A percentile compares a stretch with the other conserved stretches of the same genome.
Evolutionary conservation across 306 rosid genomes (phyloP).

Genomic region (Prinsepia uniflora): DNA sequence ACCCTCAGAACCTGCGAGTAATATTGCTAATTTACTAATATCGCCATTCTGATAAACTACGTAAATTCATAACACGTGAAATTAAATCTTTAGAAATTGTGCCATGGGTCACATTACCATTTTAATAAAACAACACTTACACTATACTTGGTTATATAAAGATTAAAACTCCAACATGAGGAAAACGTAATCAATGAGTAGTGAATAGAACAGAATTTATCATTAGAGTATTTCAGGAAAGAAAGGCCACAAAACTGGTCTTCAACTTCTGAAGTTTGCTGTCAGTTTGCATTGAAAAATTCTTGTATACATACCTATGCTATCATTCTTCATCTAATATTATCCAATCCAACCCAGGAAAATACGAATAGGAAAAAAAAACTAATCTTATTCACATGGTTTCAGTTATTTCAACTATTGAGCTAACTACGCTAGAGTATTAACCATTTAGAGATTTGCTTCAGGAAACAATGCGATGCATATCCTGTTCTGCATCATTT

Average conservation of each 20-base stretch:
- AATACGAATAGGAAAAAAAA: too few relatives aligned
- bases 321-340: neutral
- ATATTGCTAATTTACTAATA: too few relatives aligned
- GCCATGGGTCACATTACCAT: too few relatives aligned
- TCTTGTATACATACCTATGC: slow-evolving; percentile 6
- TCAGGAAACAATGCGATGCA: slow-evolving; percentile 37
- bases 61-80: too few relatives aligned
- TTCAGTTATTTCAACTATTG: neutral
- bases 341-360: neutral
- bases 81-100: too few relatives aligned
- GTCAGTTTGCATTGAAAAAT: neutral
- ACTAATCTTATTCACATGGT: neutral
- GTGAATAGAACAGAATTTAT: neutral
- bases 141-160: neutral
- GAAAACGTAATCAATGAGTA: neutral
- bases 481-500: slow-evolving; percentile 43
- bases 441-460: slow-evolving; percentile 9
- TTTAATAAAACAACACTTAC: neutral
- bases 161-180: too few relatives aligned
- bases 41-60: too few relatives aligned
- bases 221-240: neutral
- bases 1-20: too few relatives aligned
- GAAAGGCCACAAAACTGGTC: slow-evolving; percentile 5
- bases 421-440: slow-evolving; percentile 14
- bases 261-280: neutral